A percentile compares a stretch with the other conserved stretches of the same genome.
These are phyloP conservation scores for Biscogniauxia marginata DNA, from an alignment of 2,329 filamentous ascomycete genomes.

Conservation along the genomic window DNA sequence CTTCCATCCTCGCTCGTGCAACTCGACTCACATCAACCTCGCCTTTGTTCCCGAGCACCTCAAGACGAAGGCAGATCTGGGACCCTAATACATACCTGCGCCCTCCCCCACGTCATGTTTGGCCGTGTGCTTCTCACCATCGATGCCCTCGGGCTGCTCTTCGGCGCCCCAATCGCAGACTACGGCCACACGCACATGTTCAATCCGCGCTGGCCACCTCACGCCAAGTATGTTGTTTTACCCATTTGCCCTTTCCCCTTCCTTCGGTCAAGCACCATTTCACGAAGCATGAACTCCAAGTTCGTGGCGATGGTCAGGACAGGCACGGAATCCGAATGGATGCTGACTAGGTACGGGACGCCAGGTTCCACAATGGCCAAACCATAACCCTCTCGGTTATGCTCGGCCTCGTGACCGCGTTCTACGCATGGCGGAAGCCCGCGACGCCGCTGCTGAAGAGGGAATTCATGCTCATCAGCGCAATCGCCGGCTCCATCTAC, in stretches of 20 bases:
- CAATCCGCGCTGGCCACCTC: constrained; percentile 45
- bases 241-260: neutral
- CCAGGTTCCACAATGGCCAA: constrained; percentile 41
- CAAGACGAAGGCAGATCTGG: neutral
- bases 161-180: constrained; percentile 40
- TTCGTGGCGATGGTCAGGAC: too few relatives aligned
- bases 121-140: constrained; percentile 42
- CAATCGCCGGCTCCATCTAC: constrained; percentile 40
- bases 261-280: too few relatives aligned
- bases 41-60: neutral
- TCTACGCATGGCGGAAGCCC: constrained; percentile 37
- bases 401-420: constrained; percentile 40
- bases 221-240: constrained; percentile 39
- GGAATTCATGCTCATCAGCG: constrained; percentile 34
- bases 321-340: too few relatives aligned
- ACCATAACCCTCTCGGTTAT: constrained; percentile 41
- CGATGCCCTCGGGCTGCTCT: constrained; percentile 36
- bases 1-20: too few relatives aligned
- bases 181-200: constrained; percentile 42
- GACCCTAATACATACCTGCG: neutral
- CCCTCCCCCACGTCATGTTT: constrained; percentile 27
- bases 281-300: too few relatives aligned
- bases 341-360: too few relatives aligned
- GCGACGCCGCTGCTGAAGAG: constrained; percentile 22
- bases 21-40: neutral